Evolutionary conservation across 73 alveolate genomes (phyloP).

Genomic region (Blepharisma japonicum): DNA sequence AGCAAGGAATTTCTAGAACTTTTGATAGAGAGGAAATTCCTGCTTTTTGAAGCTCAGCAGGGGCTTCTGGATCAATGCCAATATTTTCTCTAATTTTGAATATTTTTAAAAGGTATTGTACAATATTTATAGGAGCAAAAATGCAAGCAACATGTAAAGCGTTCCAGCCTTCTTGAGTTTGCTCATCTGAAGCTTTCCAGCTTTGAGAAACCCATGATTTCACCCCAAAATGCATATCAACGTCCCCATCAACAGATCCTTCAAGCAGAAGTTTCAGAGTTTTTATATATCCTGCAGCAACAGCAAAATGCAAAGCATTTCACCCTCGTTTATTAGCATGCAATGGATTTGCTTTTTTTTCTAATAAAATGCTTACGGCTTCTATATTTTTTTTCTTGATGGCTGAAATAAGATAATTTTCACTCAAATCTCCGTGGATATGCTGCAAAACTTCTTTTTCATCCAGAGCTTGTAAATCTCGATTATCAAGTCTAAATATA

Average conservation of each 20-base stretch:
- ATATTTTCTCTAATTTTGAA: background rate
- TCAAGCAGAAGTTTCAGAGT: background rate
- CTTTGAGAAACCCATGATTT: background rate
- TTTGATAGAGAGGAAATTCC: background rate
- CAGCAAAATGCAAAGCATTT: background rate
- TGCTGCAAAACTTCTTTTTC: background rate
- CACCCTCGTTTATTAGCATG: background rate
- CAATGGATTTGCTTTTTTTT: background rate
- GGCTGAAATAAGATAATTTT: background rate
- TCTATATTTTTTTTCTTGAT: constrained; percentile 11
- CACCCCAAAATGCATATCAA: background rate
- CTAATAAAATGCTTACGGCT: constrained; percentile 1
- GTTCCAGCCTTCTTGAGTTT: constrained; percentile 1
- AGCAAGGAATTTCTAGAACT: constrained; percentile 7
- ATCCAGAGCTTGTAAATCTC: background rate
- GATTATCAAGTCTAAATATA: background rate
- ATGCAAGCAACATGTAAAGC: background rate
- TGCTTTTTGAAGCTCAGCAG: background rate
- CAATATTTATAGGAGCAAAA: background rate
- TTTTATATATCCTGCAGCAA: background rate
- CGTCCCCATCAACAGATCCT: background rate
- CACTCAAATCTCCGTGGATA: background rate
- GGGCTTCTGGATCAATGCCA: background rate
- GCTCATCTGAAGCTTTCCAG: constrained; percentile 1
- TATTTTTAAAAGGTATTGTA: background rate